Percentiles rank a stretch among this genome's conserved stretches.
These are phyloP conservation scores for Backusella mclennaniae DNA, from an alignment of 192 early-diverging fungal genomes.

Conservation along the genomic window DNA sequence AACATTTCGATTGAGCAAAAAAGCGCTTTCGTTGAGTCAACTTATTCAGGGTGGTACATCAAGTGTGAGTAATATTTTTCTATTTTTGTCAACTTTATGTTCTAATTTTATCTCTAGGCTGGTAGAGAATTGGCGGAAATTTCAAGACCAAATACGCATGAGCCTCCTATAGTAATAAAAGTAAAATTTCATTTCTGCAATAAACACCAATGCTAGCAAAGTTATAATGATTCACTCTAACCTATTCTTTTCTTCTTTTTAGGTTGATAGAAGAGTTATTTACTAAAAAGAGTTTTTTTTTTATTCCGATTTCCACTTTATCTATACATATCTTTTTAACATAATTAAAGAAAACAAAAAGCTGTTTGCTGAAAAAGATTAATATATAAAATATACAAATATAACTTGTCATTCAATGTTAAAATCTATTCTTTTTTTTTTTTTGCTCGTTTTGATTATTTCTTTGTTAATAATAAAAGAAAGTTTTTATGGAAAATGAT, in stretches of 20 bases:
- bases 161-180: constrained; percentile 89
- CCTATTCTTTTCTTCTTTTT: neutral
- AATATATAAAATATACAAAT: too few species aligned
- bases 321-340: neutral
- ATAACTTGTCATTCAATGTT: neutral
- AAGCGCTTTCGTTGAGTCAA: constrained; percentile 72
- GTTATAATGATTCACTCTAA: neutral
- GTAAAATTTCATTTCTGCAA: constrained; percentile 4
- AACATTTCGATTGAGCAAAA: constrained; percentile 48
- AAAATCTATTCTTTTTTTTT: neutral
- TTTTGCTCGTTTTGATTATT: neutral
- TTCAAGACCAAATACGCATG: constrained; percentile 73
- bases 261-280: constrained; percentile 12
- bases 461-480: neutral
- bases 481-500: neutral
- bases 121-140: constrained; percentile 86
- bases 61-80: constrained; percentile 56
- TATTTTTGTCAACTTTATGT: neutral
- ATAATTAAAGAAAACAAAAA: too few species aligned
- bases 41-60: constrained; percentile 92
- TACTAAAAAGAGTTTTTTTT: neutral
- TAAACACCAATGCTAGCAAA: neutral
- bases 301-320: neutral
- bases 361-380: too few species aligned
- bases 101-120: constrained; percentile 27